A percentile compares a stretch with the other conserved stretches of the same genome.
phyloP scores from a whole-genome alignment of 768 basidiomycete genomes.

The Neoboletus subvelutipes region DNA sequence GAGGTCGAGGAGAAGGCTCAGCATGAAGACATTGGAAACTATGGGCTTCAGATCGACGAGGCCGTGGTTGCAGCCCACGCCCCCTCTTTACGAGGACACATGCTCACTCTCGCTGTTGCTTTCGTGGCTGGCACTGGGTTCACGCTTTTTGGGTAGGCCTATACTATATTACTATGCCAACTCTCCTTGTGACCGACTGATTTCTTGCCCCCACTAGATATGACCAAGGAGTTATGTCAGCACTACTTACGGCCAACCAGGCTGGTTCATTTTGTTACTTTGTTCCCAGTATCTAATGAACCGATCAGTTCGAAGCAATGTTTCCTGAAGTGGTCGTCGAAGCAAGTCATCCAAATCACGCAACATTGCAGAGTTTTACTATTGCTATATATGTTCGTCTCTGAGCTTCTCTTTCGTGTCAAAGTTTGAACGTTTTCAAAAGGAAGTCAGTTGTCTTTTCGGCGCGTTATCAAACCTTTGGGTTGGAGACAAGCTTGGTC shows the following conservation, averaged over 20 bases:
- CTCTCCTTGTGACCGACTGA: background rate
- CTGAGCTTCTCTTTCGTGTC: background rate
- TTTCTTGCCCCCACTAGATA: too few species aligned
- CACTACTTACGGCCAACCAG: background rate
- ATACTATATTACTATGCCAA: background rate
- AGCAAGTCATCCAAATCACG: background rate
- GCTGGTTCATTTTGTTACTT: background rate
- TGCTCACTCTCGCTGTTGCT: too few species aligned
- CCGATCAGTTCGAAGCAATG: background rate
- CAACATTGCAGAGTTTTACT: background rate
- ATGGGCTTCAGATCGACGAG: too few species aligned
- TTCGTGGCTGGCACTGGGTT: background rate
- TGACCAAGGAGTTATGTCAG: background rate
- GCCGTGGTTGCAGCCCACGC: too few species aligned
- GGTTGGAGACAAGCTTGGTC: background rate
- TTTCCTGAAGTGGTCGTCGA: background rate
- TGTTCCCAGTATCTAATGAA: background rate
- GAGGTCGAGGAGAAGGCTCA: too few species aligned
- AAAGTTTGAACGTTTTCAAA: background rate
- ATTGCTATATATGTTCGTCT: background rate
- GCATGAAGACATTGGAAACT: too few species aligned
- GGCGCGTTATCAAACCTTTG: background rate
- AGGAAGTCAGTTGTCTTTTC: background rate
- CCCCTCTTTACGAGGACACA: too few species aligned
- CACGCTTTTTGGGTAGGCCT: background rate